Conservation (phyloP, 768 basidiomycete species). For the Kwoniella europaea region DNA sequence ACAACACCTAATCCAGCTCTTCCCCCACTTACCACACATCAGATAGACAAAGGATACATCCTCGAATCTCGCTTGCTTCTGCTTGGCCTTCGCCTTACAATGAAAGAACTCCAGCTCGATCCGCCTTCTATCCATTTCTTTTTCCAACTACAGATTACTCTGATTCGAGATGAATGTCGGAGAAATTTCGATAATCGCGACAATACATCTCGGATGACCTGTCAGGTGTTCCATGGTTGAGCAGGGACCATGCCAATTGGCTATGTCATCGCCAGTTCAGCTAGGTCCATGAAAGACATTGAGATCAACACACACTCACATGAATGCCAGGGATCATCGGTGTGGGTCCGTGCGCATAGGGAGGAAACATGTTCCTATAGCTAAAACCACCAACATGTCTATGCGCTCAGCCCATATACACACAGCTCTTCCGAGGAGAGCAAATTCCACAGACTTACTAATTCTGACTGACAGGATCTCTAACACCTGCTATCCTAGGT, state of each 20-base stretch:
- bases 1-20: neutral
- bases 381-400: neutral
- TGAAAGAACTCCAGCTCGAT: neutral
- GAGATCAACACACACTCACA: neutral
- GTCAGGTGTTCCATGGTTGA: conserved; percentile 10
- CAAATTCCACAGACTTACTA: conserved; percentile 2
- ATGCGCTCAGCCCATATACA: neutral
- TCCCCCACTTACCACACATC: neutral
- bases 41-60: neutral
- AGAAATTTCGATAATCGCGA: neutral
- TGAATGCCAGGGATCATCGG: conserved; percentile 9
- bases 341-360: neutral
- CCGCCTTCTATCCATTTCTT: neutral
- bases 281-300: neutral
- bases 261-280: neutral
- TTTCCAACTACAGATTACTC: neutral
- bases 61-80: neutral
- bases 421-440: neutral
- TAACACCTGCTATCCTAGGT: conserved; percentile 21
- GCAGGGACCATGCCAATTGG: conserved; percentile 12
- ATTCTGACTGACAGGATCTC: conserved; percentile 18
- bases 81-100: neutral
- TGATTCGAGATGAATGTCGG: conserved; percentile 3
- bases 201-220: neutral
- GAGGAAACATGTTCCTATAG: conserved; percentile 21